Percentiles rank a stretch among this genome's conserved stretches.
Evolutionary conservation across 1,139 yeast species (phyloP).

Genomic region (Sugiyamaella grinbergsii): DNA sequence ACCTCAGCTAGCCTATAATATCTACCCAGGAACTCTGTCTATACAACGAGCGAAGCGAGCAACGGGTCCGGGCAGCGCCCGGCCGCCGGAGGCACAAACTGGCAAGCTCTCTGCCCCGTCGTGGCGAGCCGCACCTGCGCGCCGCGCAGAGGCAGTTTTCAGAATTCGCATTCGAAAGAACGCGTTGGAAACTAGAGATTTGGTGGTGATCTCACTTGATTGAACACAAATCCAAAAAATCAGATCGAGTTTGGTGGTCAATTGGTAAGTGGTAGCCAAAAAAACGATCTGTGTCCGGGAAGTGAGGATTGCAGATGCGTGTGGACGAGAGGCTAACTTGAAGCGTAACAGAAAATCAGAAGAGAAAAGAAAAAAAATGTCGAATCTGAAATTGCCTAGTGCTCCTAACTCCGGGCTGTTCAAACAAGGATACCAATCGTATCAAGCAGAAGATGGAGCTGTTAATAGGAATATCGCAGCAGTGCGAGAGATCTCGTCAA

Average conservation of each 20-base stretch:
- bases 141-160: conserved; percentile 1
- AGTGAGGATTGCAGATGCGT: no score
- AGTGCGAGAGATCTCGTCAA: conserved; percentile 86
- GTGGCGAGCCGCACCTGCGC: background rate
- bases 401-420: conserved; percentile 93
- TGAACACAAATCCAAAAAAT: background rate
- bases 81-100: conserved; percentile 6
- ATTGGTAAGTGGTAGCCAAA: conserved; percentile 8
- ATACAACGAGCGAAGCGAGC: conserved; percentile 13
- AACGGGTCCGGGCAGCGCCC: conserved; percentile 9
- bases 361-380: conserved; percentile 2
- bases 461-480: conserved; percentile 90
- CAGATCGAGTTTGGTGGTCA: background rate
- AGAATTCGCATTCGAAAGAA: conserved; percentile 10
- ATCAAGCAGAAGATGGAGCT: conserved; percentile 91
- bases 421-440: conserved; percentile 93
- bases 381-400: conserved; percentile 69
- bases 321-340: no score
- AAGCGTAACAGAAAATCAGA: no score
- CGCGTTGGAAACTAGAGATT: conserved; percentile 14
- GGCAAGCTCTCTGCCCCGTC: background rate
- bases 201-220: conserved; percentile 5
- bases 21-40: no score
- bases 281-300: no score
- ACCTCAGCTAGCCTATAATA: no score